A percentile compares a stretch with the other conserved stretches of the same genome.
Conservation (phyloP, 805 yeast genomes). For the Metschnikowia sp. region DNA sequence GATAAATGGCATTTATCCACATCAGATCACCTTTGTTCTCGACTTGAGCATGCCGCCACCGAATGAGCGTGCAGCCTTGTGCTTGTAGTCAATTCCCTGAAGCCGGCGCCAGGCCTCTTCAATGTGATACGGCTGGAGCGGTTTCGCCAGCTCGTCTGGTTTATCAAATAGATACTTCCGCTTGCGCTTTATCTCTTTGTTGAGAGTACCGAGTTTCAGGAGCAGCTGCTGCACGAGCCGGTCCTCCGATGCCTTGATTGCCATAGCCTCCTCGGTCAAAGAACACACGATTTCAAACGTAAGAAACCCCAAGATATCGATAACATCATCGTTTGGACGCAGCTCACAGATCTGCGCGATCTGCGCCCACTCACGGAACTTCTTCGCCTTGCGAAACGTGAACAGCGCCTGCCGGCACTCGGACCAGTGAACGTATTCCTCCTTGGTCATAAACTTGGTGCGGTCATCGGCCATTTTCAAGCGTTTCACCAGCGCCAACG, state of each 20-base stretch:
- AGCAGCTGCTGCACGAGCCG: constrained; percentile 26
- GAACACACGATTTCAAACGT: constrained; percentile 97
- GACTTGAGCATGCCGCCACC: constrained; percentile 62
- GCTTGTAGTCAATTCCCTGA: constrained; percentile 55
- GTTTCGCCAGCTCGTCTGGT: constrained; percentile 79
- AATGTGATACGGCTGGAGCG: constrained; percentile 75
- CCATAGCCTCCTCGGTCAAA: constrained; percentile 86
- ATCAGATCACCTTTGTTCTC: constrained; percentile 48
- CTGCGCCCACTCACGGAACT: constrained; percentile 97
- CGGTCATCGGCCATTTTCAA: constrained; percentile 92
- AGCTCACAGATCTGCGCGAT: constrained; percentile 79
- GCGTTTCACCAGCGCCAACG: constrained; percentile 81
- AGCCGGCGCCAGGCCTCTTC: constrained; percentile 86
- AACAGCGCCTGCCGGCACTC: constrained; percentile 97
- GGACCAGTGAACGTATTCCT: constrained; percentile 98
- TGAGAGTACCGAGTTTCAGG: constrained; percentile 21
- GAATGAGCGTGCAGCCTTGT: constrained; percentile 65
- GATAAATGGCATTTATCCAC: background rate
- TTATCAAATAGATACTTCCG: constrained; percentile 73
- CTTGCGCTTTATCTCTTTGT: constrained; percentile 30
- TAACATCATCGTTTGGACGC: constrained; percentile 92
- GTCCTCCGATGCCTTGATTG: constrained; percentile 69
- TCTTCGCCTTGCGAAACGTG: constrained; percentile 88
- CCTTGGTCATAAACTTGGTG: constrained; percentile 89
- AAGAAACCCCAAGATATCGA: constrained; percentile 90